Evolutionary conservation across 78 protist species (phyloP).

Genomic region (Abeoforma whisleri): DNA sequence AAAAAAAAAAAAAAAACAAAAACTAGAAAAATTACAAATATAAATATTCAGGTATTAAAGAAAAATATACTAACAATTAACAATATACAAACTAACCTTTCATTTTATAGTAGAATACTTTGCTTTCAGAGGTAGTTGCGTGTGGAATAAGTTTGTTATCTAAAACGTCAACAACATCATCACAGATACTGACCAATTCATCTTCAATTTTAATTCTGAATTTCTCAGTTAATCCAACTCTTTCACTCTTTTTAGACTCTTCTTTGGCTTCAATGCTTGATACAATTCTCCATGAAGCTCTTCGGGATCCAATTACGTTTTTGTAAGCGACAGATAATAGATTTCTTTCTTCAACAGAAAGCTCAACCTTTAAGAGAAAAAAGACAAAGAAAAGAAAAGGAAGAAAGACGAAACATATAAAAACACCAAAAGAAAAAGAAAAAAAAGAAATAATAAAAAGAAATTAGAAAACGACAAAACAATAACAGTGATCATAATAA

Average conservation of each 20-base stretch:
- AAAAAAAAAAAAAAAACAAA: too few species aligned
- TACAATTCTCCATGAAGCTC: conserved; percentile 96
- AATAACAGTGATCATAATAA: too few species aligned
- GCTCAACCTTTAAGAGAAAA: conserved; percentile 70
- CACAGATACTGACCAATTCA: conserved; percentile 81
- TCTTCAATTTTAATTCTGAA: conserved; percentile 72
- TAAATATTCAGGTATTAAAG: not conserved
- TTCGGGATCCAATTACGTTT: conserved; percentile 94
- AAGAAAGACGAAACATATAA: too few species aligned
- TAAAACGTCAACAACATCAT: conserved; percentile 52
- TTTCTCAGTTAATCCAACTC: conserved; percentile 49
- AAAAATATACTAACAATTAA: too few species aligned
- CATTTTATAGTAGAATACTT: conserved; percentile 92
- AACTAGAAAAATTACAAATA: too few species aligned
- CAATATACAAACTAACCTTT: too few species aligned
- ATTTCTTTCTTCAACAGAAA: conserved; percentile 91
- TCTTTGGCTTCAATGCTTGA: conserved; percentile 81
- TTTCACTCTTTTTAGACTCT: conserved; percentile 56
- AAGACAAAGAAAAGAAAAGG: too few species aligned
- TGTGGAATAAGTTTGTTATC: conserved; percentile 70
- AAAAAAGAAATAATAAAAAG: too few species aligned
- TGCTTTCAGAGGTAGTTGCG: conserved; percentile 61
- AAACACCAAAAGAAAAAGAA: too few species aligned
- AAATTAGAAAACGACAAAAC: too few species aligned
- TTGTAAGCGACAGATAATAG: conserved; percentile 97